Conservation (phyloP, 1,284 basidiomycete species). For the Inonotus obliquus region DNA sequence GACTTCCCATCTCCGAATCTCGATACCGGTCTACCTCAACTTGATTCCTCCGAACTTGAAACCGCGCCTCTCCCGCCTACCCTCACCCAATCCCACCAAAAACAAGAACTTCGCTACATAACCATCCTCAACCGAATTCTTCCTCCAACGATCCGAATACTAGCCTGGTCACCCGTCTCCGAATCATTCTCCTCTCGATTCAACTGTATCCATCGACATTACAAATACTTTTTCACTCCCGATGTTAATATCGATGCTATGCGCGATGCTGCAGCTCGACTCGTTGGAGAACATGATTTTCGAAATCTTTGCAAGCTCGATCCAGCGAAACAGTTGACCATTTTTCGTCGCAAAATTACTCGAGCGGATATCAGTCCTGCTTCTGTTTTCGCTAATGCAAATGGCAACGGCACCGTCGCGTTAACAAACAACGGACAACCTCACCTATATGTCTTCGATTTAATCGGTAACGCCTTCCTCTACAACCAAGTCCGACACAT, state of each 20-base stretch:
- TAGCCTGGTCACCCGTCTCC: slow-evolving; percentile 93
- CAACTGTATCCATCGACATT: slow-evolving; percentile 85
- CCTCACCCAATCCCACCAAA: slow-evolving; percentile 17
- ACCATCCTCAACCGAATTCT: slow-evolving; percentile 86
- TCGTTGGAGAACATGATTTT: slow-evolving; percentile 94
- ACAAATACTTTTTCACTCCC: slow-evolving; percentile 93
- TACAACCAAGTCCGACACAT: slow-evolving; percentile 99
- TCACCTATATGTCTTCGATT: slow-evolving; percentile 73
- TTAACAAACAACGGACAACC: neutral
- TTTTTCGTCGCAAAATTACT: slow-evolving; percentile 64
- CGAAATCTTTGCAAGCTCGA: slow-evolving; percentile 97
- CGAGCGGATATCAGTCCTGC: slow-evolving; percentile 57
- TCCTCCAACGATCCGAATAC: slow-evolving; percentile 84
- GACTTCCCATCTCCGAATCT: neutral
- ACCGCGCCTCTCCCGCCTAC: slow-evolving; percentile 19
- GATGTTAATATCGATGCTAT: slow-evolving; percentile 71
- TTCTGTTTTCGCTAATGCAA: slow-evolving; percentile 19
- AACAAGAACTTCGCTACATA: slow-evolving; percentile 73
- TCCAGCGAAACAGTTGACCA: slow-evolving; percentile 86
- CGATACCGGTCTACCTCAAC: slow-evolving; percentile 15
- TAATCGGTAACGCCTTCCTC: slow-evolving; percentile 86
- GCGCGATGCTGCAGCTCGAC: slow-evolving; percentile 65
- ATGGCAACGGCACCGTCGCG: neutral
- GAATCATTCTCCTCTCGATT: slow-evolving; percentile 83
- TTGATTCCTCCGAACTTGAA: slow-evolving; percentile 23